A percentile compares a stretch with the other conserved stretches of the same genome.
These are phyloP conservation scores for Asterochloris sp. DNA, from an alignment of 139 green algal species.

Conservation along the genomic window DNA sequence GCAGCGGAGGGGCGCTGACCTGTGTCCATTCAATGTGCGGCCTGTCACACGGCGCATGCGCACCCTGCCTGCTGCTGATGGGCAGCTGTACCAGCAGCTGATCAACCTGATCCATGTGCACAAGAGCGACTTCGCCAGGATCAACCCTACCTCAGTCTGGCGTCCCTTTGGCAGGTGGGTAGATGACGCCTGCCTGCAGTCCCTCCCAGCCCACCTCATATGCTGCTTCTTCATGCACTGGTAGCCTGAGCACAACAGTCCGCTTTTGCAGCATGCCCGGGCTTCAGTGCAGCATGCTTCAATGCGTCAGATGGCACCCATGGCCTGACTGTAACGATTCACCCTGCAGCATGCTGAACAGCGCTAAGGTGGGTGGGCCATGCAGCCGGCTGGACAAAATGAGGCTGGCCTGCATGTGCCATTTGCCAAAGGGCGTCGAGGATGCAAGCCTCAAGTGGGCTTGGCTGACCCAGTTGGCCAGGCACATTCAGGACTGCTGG, in stretches of 20 bases:
- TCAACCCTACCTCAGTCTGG: slow-evolving; percentile 54
- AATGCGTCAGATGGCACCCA: too few relatives aligned
- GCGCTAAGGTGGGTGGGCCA: slow-evolving; percentile 26
- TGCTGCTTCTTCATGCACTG: too few relatives aligned
- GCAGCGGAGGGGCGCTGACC: slow-evolving; percentile 16
- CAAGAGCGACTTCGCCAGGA: slow-evolving; percentile 35
- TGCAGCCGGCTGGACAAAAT: slow-evolving; percentile 57
- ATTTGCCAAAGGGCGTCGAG: slow-evolving; percentile 28
- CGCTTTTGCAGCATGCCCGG: too few relatives aligned
- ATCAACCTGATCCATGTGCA: slow-evolving; percentile 23
- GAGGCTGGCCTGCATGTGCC: slow-evolving; percentile 21
- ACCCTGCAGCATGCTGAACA: neutral
- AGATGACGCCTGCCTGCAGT: neutral
- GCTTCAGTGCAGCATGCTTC: too few relatives aligned
- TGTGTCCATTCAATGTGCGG: slow-evolving; percentile 38
- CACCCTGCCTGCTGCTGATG: slow-evolving; percentile 12
- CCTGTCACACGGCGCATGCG: slow-evolving; percentile 16
- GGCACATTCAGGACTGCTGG: neutral
- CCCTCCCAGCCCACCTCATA: too few relatives aligned
- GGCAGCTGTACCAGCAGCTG: slow-evolving; percentile 13
- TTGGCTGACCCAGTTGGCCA: neutral
- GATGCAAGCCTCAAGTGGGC: neutral
- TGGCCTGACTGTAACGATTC: too few relatives aligned
- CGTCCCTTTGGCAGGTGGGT: slow-evolving; percentile 47
- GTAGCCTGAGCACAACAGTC: too few relatives aligned